These are phyloP conservation scores for Penicillium italicum DNA, from an alignment of 2,329 filamentous ascomycete species.

Conservation along the genomic window DNA sequence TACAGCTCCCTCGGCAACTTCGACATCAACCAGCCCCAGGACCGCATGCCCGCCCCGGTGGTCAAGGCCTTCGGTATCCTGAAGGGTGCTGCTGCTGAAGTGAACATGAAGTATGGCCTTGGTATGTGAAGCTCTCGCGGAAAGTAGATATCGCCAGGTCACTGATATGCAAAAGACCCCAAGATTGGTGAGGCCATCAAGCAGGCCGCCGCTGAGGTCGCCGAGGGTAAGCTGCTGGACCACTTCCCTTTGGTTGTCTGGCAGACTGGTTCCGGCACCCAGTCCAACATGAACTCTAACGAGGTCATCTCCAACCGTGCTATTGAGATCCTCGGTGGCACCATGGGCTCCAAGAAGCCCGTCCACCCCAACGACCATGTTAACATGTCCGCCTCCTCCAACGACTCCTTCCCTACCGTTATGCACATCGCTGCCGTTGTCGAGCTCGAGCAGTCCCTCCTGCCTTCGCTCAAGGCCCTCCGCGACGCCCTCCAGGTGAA, in stretches of 20 bases:
- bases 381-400: constrained; percentile 98
- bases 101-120: constrained; percentile 93
- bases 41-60: constrained; percentile 93
- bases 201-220: constrained; percentile 89
- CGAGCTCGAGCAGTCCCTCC: constrained; percentile 79
- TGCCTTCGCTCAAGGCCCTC: constrained; percentile 78
- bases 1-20: constrained; percentile 84
- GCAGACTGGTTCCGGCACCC: constrained; percentile 97
- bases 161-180: constrained; percentile 58
- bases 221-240: constrained; percentile 86
- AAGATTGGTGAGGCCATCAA: constrained; percentile 90
- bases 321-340: constrained; percentile 93
- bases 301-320: constrained; percentile 99
- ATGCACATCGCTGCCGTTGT: constrained; percentile 99
- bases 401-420: constrained; percentile 98
- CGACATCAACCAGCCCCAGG: constrained; percentile 98
- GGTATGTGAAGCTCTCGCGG: constrained; percentile 41
- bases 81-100: constrained; percentile 91
- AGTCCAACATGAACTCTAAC: constrained; percentile 99
- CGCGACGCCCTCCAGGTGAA: constrained; percentile 82
- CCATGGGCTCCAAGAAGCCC: constrained; percentile 94
- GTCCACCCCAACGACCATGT: constrained; percentile 99
- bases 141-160: neutral
- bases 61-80: constrained; percentile 93
- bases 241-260: constrained; percentile 98